phyloP scores from a whole-genome alignment of 164 flowering plant species.

The Sedum album region DNA sequence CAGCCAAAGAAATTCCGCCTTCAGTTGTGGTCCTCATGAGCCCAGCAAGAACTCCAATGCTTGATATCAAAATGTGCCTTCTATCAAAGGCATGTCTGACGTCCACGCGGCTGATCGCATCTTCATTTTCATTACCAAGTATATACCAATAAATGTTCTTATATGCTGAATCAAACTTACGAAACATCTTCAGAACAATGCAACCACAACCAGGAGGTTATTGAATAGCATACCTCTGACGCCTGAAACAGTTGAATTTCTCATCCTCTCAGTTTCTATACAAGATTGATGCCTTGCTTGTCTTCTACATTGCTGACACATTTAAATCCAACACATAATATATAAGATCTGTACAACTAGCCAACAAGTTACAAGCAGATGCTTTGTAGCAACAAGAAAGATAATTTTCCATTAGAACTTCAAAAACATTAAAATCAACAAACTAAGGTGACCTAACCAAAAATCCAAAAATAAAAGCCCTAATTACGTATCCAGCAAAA shows the following conservation, averaged over 20 bases:
- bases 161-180: neutral
- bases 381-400: too few species aligned
- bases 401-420: too few species aligned
- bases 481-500: too few species aligned
- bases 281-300: neutral
- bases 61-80: slow-evolving; percentile 36
- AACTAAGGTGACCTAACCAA: too few species aligned
- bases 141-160: neutral
- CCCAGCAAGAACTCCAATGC: slow-evolving; percentile 33
- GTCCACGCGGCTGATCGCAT: neutral
- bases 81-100: slow-evolving; percentile 20
- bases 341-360: too few species aligned
- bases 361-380: too few species aligned
- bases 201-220: too few species aligned
- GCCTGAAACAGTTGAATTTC: slow-evolving; percentile 10
- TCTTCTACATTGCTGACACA: slow-evolving; percentile 17
- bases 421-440: too few species aligned
- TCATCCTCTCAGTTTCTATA: neutral
- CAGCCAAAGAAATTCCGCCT: slow-evolving; percentile 34
- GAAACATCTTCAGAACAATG: too few species aligned
- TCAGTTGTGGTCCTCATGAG: slow-evolving; percentile 15
- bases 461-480: too few species aligned
- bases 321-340: neutral
- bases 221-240: slow-evolving; percentile 13
- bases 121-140: neutral